Evolutionary conservation across 2,329 filamentous ascomycete species (phyloP), one percentile per base, ranked within the genome.

Genomic region (Pseudogymnoascus sp.): DNA sequence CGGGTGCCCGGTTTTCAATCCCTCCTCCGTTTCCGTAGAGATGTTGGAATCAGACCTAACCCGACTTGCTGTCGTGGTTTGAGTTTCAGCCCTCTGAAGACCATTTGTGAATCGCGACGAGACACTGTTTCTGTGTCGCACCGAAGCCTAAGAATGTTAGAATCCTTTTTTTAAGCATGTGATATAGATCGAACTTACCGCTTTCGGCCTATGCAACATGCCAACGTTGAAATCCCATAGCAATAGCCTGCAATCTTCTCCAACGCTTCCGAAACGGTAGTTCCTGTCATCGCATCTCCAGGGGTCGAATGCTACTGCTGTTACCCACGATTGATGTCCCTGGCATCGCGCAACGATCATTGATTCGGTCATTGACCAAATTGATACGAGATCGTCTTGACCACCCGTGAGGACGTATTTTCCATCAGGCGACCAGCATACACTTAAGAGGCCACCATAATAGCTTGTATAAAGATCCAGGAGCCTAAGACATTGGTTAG

Each of bases 151-250:
- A 4, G 28, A 20, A 11, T n/a, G 16, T 2, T 20, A 22, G 58
- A 37, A 54, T 58, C 25, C 9, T 47, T 60, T 38, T 38, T 2
- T 22, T 61, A 57, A 59, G 57, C 25, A 61, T 47, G 28, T 38
- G 59, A 25, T 32, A 34, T 14, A 32, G 47, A 8, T 20, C 18
- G n/a, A 18, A 82, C 88, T 70, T 77, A 91, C 89, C 67, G 84
- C 87, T 75, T 93, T 93, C 18, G 94, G 93, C 63, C 92, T 83
- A 74, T 95, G 90, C 68, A 99, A 80, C 93, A 97, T 97, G 67
- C 91, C 91, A 41, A 96, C 91, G 66, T 88, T 96, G 72, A 99
- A 99, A 76, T 99, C 94, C 94, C 94, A 99, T 11, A 99, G 78
- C 62, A 96, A 84, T 16, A 99, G 78, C 62, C 91, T 82, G 68